These are phyloP conservation scores for Zasmidium angulare DNA, from an alignment of 2,329 filamentous ascomycete species.

Conservation along the genomic window DNA sequence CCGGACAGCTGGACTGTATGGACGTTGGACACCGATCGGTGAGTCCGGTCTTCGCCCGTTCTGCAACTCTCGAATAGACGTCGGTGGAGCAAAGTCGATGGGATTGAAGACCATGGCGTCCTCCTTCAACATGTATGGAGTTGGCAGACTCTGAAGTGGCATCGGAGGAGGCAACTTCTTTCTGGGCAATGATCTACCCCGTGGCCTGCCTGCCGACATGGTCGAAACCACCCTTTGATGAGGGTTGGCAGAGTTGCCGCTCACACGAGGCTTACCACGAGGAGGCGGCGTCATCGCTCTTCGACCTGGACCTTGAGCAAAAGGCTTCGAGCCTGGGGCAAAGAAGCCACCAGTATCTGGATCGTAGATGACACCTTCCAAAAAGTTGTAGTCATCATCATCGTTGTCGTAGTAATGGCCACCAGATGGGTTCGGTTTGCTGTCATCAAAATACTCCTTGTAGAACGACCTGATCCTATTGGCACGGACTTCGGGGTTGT, in stretches of 20 bases:
- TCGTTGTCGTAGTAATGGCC: conserved; percentile 69
- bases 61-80: conserved; percentile 60
- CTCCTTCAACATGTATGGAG: conserved; percentile 83
- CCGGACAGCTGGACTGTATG: conserved; percentile 73
- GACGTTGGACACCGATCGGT: conserved; percentile 57
- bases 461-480: conserved; percentile 98
- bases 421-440: conserved; percentile 49
- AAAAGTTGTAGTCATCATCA: conserved; percentile 65
- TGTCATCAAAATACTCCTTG: conserved; percentile 98
- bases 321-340: conserved; percentile 56
- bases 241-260: conserved; percentile 37
- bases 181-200: conserved; percentile 42
- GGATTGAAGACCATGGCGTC: conserved; percentile 64
- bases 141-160: conserved; percentile 74
- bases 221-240: conserved; percentile 35
- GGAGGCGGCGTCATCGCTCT: conserved; percentile 96
- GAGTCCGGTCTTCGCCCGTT: conserved; percentile 64
- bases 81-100: conserved; percentile 83
- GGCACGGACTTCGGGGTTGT: conserved; percentile 90
- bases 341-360: conserved; percentile 67
- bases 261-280: conserved; percentile 57
- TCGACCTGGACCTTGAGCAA: conserved; percentile 78
- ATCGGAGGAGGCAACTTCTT: conserved; percentile 69
- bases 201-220: conserved; percentile 28
- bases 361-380: conserved; percentile 58